Percentiles rank a stretch among this genome's conserved stretches.
Conservation (phyloP, 345 rosid species). For the Murraya paniculata region DNA sequence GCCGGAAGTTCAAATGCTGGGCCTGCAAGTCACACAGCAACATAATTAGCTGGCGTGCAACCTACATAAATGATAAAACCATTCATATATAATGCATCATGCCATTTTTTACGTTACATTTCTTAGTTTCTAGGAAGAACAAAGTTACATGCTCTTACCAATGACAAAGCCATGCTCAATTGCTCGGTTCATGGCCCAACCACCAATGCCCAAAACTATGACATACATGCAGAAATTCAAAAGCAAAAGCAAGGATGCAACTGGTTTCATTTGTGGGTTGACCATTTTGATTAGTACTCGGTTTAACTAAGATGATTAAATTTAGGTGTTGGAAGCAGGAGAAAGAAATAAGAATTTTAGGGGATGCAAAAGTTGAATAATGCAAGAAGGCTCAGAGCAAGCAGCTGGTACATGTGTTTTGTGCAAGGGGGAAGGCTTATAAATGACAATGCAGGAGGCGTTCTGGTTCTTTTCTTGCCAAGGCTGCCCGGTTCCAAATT, state of each 20-base stretch:
- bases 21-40: slow-evolving; percentile 39
- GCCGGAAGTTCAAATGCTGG: slow-evolving; percentile 70
- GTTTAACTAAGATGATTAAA: not conserved
- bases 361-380: slow-evolving; percentile 3
- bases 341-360: slow-evolving; percentile 2
- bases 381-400: not conserved
- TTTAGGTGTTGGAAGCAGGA: slow-evolving; percentile 16
- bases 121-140: not conserved
- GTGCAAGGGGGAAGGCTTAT: slow-evolving; percentile 10
- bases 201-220: slow-evolving; percentile 68
- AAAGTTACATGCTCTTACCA: slow-evolving; percentile 36
- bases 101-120: no score
- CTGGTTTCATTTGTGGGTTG: slow-evolving; percentile 43
- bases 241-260: slow-evolving; percentile 55
- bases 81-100: no score
- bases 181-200: slow-evolving; percentile 83
- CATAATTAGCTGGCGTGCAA: not conserved
- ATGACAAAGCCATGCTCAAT: slow-evolving; percentile 78
- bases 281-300: slow-evolving; percentile 37
- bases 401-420: slow-evolving; percentile 16
- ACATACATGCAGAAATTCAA: slow-evolving; percentile 79
- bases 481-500: slow-evolving; percentile 44
- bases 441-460: slow-evolving; percentile 11
- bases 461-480: slow-evolving; percentile 79
- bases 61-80: not conserved